Evolutionary conservation across 495 filamentous ascomycete genomes (phyloP).

Genomic region (Aspergillus kassunensis): DNA sequence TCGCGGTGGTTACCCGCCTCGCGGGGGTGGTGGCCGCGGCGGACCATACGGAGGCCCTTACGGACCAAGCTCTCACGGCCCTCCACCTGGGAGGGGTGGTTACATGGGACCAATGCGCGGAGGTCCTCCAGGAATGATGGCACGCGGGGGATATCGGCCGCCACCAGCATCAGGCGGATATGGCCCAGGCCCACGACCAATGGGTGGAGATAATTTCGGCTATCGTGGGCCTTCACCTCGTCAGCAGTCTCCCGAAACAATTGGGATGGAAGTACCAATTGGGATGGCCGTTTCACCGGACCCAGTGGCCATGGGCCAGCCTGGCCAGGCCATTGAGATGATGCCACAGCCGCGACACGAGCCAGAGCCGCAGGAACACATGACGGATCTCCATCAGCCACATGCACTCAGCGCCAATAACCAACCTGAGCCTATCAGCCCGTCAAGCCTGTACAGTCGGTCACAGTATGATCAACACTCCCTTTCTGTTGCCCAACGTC

Average conservation of each 20-base stretch:
- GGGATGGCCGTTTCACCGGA: constrained; percentile 50
- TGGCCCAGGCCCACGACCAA: constrained; percentile 29
- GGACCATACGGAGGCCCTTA: constrained; percentile 36
- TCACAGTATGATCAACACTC: constrained; percentile 68
- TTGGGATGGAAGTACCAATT: constrained; percentile 55
- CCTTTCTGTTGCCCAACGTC: constrained; percentile 6
- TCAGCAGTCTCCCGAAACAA: constrained; percentile 56
- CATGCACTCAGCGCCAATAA: constrained; percentile 33
- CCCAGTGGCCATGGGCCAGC: constrained; percentile 43
- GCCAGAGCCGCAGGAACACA: constrained; percentile 52
- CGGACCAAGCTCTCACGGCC: constrained; percentile 35
- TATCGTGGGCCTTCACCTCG: constrained; percentile 31
- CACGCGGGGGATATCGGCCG: constrained; percentile 49
- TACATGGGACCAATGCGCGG: constrained; percentile 37
- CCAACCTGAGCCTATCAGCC: constrained; percentile 41
- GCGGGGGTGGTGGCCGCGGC: constrained; percentile 59
- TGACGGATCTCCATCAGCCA: constrained; percentile 64
- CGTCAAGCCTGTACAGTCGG: constrained; percentile 64
- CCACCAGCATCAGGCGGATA: constrained; percentile 52
- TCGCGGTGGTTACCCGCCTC: constrained; percentile 48
- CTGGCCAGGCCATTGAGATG: constrained; percentile 84
- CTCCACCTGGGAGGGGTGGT: constrained; percentile 29
- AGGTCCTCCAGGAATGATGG: constrained; percentile 32
- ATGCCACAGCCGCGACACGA: constrained; percentile 45
- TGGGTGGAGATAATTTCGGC: constrained; percentile 31